These are phyloP conservation scores for Hamamelis virginiana DNA, from an alignment of 164 flowering plant species.

Conservation along the genomic window DNA sequence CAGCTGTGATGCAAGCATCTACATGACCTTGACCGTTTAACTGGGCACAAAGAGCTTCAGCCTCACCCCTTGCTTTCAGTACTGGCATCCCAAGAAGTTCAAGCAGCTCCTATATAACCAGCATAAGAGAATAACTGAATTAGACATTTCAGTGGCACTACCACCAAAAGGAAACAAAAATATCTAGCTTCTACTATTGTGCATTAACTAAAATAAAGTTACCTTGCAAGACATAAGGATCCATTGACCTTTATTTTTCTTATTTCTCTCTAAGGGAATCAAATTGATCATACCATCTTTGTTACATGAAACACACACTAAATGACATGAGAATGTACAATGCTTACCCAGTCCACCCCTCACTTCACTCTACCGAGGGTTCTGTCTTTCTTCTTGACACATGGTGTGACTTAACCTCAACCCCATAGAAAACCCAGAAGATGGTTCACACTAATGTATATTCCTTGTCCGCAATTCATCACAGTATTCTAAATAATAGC, in stretches of 20 bases:
- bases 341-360: background rate
- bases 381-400: too few species aligned
- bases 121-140: constrained; percentile 1
- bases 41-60: constrained; percentile 94
- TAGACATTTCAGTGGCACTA: constrained; percentile 2
- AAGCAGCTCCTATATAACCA: constrained; percentile 65
- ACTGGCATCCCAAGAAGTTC: constrained; percentile 90
- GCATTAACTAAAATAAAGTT: too few species aligned
- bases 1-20: constrained; percentile 91
- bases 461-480: too few species aligned
- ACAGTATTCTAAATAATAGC: background rate
- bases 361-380: background rate
- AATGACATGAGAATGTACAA: background rate
- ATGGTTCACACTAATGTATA: too few species aligned
- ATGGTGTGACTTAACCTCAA: too few species aligned
- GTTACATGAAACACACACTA: too few species aligned
- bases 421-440: too few species aligned
- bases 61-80: constrained; percentile 74
- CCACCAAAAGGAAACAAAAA: background rate
- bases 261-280: too few species aligned
- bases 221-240: too few species aligned
- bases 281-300: too few species aligned
- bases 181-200: background rate
- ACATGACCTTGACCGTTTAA: constrained; percentile 77
- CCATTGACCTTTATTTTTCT: too few species aligned